Evolutionary conservation across 371 early-diverging fungal species (phyloP), one percentile per base, ranked within the genome.

Genomic region (Mortierella sp.): DNA sequence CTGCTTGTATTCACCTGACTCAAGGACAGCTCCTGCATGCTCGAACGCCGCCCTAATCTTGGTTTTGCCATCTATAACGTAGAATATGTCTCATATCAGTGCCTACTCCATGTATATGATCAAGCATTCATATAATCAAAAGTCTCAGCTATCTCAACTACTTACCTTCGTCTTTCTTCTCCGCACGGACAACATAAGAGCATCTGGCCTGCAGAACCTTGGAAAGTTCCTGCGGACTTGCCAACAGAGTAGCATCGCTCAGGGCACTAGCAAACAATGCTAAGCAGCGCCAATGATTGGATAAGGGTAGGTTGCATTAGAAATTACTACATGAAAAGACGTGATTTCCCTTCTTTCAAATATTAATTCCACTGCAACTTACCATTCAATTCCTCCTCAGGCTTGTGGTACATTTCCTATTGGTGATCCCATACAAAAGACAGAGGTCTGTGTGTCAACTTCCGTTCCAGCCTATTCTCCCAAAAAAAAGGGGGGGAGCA

Each of bases 151-250:
- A 4, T 27, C 1, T 1, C 7, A 70, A 21, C 3, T 2, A 7
- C 48, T 10, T 75, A 80, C 80, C 78, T 35, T 80, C 80, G 27
- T 76, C 75, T 35, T 75, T 76, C 46, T 24, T 55, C 21, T 72
- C 58, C 3, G 32, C 43, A 12, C 84, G 74, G 55, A 71, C 70
- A 24, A 51, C 55, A 72, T 79, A 82, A 0, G 82, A 58, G 32
- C 82, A 79, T 8, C 58, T 51, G 2, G 82, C 82, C 8, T 79
- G 46, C n/a, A 79, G 44, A 1, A 82, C 77, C 54, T 82, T 86
- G 44, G 72, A 60, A 6, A 86, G 71, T 29, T 86, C 86, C 16
- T 76, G 79, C 2, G 86, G 72, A 65, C 43, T 79, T 7, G 80
- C 56, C 4, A 76, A 16, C 5, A 82, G 54, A 32, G 55, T 77